These are phyloP conservation scores for Zizania palustris DNA, from an alignment of 202 grass and related monocot genomes.

Conservation along the genomic window DNA sequence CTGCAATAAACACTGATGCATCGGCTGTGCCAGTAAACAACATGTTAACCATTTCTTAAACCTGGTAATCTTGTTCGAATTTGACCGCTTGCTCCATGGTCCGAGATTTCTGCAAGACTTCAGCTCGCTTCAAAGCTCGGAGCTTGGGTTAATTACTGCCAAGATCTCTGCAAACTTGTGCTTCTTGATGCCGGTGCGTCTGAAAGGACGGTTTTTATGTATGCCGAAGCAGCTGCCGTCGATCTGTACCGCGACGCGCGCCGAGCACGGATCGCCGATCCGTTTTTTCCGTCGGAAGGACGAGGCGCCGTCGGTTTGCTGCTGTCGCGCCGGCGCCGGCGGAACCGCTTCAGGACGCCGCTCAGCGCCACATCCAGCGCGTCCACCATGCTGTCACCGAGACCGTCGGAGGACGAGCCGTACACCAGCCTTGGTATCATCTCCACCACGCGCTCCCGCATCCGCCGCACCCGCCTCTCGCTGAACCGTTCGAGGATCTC, in stretches of 20 bases:
- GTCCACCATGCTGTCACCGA: constrained; percentile 60
- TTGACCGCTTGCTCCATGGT: constrained; percentile 33
- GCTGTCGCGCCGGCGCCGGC: constrained; percentile 26
- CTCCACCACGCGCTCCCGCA: constrained; percentile 81
- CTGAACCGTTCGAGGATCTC: constrained; percentile 61
- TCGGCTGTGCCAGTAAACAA: constrained; percentile 33
- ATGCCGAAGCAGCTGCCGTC: not conserved
- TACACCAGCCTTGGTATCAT: constrained; percentile 90
- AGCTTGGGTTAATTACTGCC: not conserved
- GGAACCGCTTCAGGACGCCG: constrained; percentile 57
- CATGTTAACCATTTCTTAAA: constrained; percentile 35
- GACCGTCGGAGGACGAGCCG: constrained; percentile 40
- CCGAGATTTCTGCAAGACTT: constrained; percentile 15
- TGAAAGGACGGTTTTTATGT: constrained; percentile 13
- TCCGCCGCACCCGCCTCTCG: constrained; percentile 53
- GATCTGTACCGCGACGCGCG: not conserved
- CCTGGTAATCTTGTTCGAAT: not conserved
- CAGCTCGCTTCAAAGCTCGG: not conserved
- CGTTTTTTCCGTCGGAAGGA: not conserved
- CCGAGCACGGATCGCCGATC: not conserved
- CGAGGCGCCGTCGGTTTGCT: not conserved
- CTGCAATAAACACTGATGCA: constrained; percentile 39
- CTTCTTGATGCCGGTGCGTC: constrained; percentile 19
- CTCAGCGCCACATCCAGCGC: constrained; percentile 72
- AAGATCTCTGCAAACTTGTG: constrained; percentile 31